Base-by-base conservation (phyloP, 1,284 basidiomycete species). In the Irpex lacteus region DNA sequence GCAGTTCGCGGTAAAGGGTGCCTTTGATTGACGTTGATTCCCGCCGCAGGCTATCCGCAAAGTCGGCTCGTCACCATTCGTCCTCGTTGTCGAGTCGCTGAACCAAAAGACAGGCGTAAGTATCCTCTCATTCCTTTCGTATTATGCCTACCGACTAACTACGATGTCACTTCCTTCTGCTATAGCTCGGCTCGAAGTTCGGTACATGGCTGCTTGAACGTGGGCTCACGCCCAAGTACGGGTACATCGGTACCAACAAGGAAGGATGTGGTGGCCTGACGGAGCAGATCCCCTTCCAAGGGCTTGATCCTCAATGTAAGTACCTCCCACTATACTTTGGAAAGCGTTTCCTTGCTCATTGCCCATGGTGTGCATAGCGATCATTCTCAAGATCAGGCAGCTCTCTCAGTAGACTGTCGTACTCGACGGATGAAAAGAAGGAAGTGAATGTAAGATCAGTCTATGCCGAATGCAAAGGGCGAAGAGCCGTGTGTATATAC, bases 121-220 rank as follows among this genome's bases (percentile, higher is more conserved):
- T 76, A 38, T 63, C 53, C 36, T 66, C 34, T 47, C 21, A 52
- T 58, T 55, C 53, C 44, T 52, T 47, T 4, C 0, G 52, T 19
- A 26, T 26, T 26, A 26, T 3, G 26, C 26, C 4, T 26, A 26
- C 4, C 4, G 26, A 26, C 26, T 26, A 2, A 26, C 4, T 26
- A 3, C 26, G 26, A 26, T 63, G 53, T 59, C 40, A 54, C 63
- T 32, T 21, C 13, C 6, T 32, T 50, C 2, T 38, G 26, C 40
- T 63, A 4, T 61, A 91, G 88, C 86, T 93, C 70, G 92, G 91
- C 54, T 90, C 88, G 49, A 91, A 88, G 77, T 88, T 85, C 72
- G 93, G 92, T 38, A 92, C 92, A 0, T 94, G 91, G 91, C 80
- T 94, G 32, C 81, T 95, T 53, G 91, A 94, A 76, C 89, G 92